phyloP scores from a whole-genome alignment of 2,329 filamentous ascomycete species.

The Magnaporthiopsis poae region DNA sequence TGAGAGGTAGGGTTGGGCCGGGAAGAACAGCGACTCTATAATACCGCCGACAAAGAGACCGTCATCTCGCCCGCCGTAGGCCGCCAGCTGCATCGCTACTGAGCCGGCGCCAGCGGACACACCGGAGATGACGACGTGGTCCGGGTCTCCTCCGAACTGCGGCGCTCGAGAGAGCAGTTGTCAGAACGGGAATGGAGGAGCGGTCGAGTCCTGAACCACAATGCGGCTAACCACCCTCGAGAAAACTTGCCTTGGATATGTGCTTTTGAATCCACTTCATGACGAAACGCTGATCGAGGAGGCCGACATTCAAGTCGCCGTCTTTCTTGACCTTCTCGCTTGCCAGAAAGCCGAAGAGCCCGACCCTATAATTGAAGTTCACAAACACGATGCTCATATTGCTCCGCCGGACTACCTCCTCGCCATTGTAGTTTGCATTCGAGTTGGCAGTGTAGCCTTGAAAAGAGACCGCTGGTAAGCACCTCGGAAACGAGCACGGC shows the following conservation, averaged over 20 bases:
- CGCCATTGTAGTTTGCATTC: constrained; percentile 42
- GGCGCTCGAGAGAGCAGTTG: neutral
- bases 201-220: neutral
- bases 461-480: neutral
- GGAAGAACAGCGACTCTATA: constrained; percentile 40
- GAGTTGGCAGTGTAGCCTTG: constrained; percentile 32
- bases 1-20: constrained; percentile 31
- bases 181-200: neutral
- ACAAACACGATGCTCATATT: constrained; percentile 41
- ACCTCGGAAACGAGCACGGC: neutral
- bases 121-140: constrained; percentile 12
- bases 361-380: constrained; percentile 53
- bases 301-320: constrained; percentile 51
- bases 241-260: constrained; percentile 26
- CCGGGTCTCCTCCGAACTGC: constrained; percentile 16
- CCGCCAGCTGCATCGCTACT: constrained; percentile 18
- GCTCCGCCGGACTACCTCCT: constrained; percentile 28
- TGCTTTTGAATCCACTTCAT: constrained; percentile 53
- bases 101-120: constrained; percentile 12
- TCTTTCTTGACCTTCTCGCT: constrained; percentile 42
- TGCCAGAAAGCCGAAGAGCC: constrained; percentile 52
- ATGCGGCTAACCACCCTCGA: too few relatives aligned
- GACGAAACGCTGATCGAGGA: constrained; percentile 52
- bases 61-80: constrained; percentile 35
- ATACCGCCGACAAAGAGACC: constrained; percentile 37